A percentile compares a stretch with the other conserved stretches of the same genome.
These are phyloP conservation scores for Pholiota adiposa DNA, from an alignment of 1,284 basidiomycete species.

Conservation along the genomic window DNA sequence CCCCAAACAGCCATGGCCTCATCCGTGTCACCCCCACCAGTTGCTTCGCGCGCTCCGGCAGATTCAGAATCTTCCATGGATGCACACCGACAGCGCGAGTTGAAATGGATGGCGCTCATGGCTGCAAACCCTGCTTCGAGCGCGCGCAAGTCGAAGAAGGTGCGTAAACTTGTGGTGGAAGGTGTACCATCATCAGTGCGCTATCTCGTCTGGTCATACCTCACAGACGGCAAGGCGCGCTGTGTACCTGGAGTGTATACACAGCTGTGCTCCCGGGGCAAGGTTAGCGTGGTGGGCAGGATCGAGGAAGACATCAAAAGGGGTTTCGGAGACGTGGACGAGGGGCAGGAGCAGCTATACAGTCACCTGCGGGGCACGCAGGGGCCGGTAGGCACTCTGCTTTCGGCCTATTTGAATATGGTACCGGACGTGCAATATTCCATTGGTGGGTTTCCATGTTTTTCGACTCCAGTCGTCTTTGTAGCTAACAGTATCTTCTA, in stretches of 20 bases:
- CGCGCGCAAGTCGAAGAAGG: conserved; percentile 82
- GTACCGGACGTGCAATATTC: conserved; percentile 81
- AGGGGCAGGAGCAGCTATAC: conserved; percentile 58
- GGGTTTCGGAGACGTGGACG: conserved; percentile 37
- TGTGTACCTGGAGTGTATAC: conserved; percentile 73
- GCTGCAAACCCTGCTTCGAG: conserved; percentile 63
- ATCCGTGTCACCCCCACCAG: neutral
- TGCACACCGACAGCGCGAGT: conserved; percentile 75
- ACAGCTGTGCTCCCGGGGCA: conserved; percentile 62
- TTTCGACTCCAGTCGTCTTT: too few relatives aligned
- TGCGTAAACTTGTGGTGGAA: conserved; percentile 79
- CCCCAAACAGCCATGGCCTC: conserved; percentile 1
- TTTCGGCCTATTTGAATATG: conserved; percentile 80
- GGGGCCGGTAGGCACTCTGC: conserved; percentile 57
- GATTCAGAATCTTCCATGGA: conserved; percentile 49
- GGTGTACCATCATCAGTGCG: conserved; percentile 84
- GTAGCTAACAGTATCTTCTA: too few relatives aligned
- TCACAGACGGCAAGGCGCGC: conserved; percentile 76
- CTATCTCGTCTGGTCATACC: conserved; percentile 84
- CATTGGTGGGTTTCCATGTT: conserved; percentile 39
- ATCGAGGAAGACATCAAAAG: conserved; percentile 64
- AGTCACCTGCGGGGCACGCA: conserved; percentile 29
- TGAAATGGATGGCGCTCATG: conserved; percentile 77
- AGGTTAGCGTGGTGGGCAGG: conserved; percentile 35
- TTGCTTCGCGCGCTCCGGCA: conserved; percentile 4